Conservation (phyloP, 495 filamentous ascomycete genomes). For the Talaromyces nanjingensis region DNA sequence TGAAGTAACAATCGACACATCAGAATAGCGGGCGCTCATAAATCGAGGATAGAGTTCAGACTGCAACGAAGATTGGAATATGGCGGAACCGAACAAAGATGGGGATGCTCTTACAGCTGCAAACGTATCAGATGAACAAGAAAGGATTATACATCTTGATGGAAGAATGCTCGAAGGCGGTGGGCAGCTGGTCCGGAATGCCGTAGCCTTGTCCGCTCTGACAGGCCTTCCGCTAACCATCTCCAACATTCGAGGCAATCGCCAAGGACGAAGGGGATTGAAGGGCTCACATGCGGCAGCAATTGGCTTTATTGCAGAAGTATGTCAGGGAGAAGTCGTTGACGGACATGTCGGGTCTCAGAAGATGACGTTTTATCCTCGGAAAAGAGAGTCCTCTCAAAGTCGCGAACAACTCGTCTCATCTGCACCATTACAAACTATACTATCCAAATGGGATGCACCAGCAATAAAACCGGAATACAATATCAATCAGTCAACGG, state of each 20-base stretch:
- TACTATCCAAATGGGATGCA: background rate
- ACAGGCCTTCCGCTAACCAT: slow-evolving; percentile 59
- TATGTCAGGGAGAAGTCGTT: slow-evolving; percentile 50
- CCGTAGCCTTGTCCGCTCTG: slow-evolving; percentile 61
- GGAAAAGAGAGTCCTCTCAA: background rate
- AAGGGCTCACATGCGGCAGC: slow-evolving; percentile 70
- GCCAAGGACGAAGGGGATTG: slow-evolving; percentile 52
- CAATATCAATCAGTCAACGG: slow-evolving; percentile 25
- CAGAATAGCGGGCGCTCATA: background rate
- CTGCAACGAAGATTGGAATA: background rate
- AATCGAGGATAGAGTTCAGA: background rate
- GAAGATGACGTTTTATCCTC: slow-evolving; percentile 45
- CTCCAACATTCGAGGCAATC: slow-evolving; percentile 62
- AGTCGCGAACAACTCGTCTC: background rate
- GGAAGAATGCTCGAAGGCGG: slow-evolving; percentile 76
- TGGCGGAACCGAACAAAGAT: background rate
- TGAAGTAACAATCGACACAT: background rate
- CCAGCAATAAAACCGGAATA: slow-evolving; percentile 19
- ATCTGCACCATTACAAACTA: background rate
- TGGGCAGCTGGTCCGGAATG: slow-evolving; percentile 72
- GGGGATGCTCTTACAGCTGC: background rate
- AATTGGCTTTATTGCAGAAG: slow-evolving; percentile 56
- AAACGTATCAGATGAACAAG: background rate
- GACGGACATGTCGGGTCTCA: slow-evolving; percentile 51
- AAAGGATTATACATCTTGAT: slow-evolving; percentile 40